Percentiles rank a stretch among this genome's conserved stretches.
phyloP scores from a whole-genome alignment of 805 yeast species.

The Schwanniomyces pseudopolymorphus region DNA sequence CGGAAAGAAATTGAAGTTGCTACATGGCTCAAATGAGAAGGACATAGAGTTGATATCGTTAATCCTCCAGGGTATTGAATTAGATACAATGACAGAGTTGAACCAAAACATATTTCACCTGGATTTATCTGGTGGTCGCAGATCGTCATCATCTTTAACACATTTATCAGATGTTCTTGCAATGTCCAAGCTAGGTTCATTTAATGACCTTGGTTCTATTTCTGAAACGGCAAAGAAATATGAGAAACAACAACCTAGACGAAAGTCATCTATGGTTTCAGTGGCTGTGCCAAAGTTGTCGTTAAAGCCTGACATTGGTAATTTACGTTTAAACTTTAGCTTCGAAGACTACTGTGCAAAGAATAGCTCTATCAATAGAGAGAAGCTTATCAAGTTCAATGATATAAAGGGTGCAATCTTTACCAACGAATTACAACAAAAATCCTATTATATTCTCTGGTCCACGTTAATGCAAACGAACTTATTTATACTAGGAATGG shows the following conservation, averaged over 20 bases:
- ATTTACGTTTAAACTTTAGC: conserved; percentile 4
- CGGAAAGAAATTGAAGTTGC: conserved; percentile 31
- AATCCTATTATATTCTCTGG: conserved; percentile 36
- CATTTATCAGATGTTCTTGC: conserved; percentile 24
- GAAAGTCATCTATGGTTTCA: conserved; percentile 27
- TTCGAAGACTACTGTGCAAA: conserved; percentile 10
- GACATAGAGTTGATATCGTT: conserved; percentile 30
- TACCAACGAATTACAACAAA: conserved; percentile 38
- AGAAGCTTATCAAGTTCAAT: conserved; percentile 11
- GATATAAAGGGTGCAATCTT: conserved; percentile 37
- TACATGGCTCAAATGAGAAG: conserved; percentile 18
- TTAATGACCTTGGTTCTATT: conserved; percentile 18
- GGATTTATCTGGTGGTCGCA: conserved; percentile 29
- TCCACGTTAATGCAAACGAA: conserved; percentile 13
- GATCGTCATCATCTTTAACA: conserved; percentile 33
- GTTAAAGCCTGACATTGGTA: conserved; percentile 24
- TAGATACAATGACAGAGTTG: conserved; percentile 36
- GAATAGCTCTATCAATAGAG: conserved; percentile 3
- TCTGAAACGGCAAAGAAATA: conserved; percentile 9
- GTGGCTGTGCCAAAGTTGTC: conserved; percentile 30
- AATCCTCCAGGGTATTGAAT: conserved; percentile 34
- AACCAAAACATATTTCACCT: conserved; percentile 32
- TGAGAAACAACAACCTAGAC: conserved; percentile 6
- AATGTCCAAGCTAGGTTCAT: conserved; percentile 19
- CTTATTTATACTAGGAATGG: conserved; percentile 31